These are phyloP conservation scores for Tremellales sp. DNA, from an alignment of 1,284 basidiomycete species.

Conservation along the genomic window DNA sequence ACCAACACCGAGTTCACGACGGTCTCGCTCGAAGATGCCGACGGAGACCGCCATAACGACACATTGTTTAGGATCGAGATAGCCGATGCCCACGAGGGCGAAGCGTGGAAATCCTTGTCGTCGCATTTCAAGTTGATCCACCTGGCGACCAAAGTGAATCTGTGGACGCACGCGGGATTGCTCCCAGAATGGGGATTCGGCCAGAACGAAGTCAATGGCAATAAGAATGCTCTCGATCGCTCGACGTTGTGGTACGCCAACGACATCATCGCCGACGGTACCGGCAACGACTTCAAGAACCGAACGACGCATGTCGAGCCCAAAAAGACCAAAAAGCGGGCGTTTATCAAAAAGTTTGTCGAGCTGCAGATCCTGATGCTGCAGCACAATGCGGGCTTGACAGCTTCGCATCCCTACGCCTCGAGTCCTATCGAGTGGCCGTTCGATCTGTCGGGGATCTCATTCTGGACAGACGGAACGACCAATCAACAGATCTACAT, in stretches of 20 bases:
- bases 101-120: conserved; percentile 85
- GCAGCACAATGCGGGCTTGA: conserved; percentile 94
- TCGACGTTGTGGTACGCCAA: conserved; percentile 85
- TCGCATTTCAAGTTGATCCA: conserved; percentile 88
- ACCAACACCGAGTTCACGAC: conserved; percentile 99
- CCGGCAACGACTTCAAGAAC: conserved; percentile 57
- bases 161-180: conserved; percentile 84
- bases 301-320: conserved; percentile 55
- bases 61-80: conserved; percentile 77
- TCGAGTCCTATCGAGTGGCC: conserved; percentile 96
- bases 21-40: conserved; percentile 63
- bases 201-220: conserved; percentile 97
- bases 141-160: conserved; percentile 78
- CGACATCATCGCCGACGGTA: conserved; percentile 69
- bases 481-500: conserved; percentile 90
- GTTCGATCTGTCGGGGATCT: conserved; percentile 90
- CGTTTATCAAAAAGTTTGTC: conserved; percentile 90
- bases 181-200: conserved; percentile 95
- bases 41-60: conserved; percentile 68
- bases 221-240: conserved; percentile 84
- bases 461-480: conserved; percentile 91
- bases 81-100: conserved; percentile 66
- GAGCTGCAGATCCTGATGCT: conserved; percentile 95
- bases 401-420: conserved; percentile 92
- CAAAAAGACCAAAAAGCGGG: conserved; percentile 73